phyloP scores from a whole-genome alignment of 495 filamentous ascomycete genomes.

The Hypomontagnella monticulosa region DNA sequence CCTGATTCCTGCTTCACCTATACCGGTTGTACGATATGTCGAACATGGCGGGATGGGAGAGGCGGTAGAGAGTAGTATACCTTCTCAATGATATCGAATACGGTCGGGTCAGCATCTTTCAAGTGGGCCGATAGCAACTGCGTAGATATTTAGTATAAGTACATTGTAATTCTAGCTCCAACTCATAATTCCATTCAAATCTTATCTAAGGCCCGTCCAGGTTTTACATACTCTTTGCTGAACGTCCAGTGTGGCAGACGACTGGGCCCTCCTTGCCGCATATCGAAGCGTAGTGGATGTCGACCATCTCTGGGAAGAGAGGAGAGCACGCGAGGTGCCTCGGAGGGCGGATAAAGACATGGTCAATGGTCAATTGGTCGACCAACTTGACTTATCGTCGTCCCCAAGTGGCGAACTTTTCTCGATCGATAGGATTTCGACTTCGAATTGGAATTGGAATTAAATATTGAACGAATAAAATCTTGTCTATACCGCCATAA shows the following conservation, averaged over 20 bases:
- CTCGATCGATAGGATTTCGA: too few species aligned
- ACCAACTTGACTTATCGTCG: constrained; percentile 5
- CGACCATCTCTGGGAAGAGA: constrained; percentile 26
- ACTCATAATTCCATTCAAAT: neutral
- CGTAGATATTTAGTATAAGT: constrained; percentile 25
- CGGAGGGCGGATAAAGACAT: constrained; percentile 37
- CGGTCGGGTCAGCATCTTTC: constrained; percentile 83
- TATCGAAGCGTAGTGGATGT: constrained; percentile 36
- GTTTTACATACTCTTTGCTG: constrained; percentile 68
- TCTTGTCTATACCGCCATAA: constrained; percentile 29
- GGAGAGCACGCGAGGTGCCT: constrained; percentile 45
- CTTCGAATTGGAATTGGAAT: neutral
- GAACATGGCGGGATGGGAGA: neutral
- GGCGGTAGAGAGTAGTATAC: constrained; percentile 54
- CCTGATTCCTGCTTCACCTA: constrained; percentile 16
- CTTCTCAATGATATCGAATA: constrained; percentile 89
- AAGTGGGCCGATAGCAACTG: constrained; percentile 84
- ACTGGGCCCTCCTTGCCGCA: constrained; percentile 54
- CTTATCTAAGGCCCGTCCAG: constrained; percentile 17
- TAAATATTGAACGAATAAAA: neutral
- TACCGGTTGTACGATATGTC: neutral
- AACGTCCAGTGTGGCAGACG: constrained; percentile 62
- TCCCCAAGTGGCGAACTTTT: neutral
- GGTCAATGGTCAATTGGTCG: constrained; percentile 20
- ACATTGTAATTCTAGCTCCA: neutral